Conservation (phyloP, 371 early-diverging fungal species). For the Mucor circinelloides region DNA sequence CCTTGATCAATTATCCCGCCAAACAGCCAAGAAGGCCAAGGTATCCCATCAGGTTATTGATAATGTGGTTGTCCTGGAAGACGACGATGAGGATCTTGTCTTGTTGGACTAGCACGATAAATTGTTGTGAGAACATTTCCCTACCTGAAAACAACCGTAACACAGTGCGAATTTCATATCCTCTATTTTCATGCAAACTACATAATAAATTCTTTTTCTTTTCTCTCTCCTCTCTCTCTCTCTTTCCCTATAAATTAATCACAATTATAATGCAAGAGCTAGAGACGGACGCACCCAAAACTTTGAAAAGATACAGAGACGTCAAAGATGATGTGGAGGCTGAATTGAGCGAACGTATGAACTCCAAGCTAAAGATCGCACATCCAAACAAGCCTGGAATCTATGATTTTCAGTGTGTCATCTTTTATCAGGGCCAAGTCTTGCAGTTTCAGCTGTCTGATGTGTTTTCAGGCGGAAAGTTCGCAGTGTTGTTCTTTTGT, state of each 20-base stretch:
- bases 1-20: background rate
- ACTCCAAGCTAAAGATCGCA: background rate
- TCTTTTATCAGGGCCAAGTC: conserved; percentile 10
- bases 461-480: background rate
- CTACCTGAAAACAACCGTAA: background rate
- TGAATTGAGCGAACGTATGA: background rate
- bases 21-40: conserved; percentile 20
- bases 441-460: conserved; percentile 12
- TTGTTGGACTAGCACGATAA: conserved; percentile 15
- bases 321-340: background rate
- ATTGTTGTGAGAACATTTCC: background rate
- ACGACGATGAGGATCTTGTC: conserved; percentile 23
- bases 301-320: background rate
- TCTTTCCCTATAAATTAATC: background rate
- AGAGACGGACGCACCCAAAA: background rate
- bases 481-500: conserved; percentile 27
- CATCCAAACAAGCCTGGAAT: background rate
- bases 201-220: background rate
- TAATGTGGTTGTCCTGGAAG: conserved; percentile 27
- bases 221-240: background rate
- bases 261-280: background rate
- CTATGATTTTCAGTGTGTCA: conserved; percentile 18
- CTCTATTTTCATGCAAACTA: background rate
- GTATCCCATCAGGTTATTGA: conserved; percentile 3
- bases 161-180: background rate